phyloP scores from a whole-genome alignment of 805 yeast genomes.

The Pichia membranifaciens region DNA sequence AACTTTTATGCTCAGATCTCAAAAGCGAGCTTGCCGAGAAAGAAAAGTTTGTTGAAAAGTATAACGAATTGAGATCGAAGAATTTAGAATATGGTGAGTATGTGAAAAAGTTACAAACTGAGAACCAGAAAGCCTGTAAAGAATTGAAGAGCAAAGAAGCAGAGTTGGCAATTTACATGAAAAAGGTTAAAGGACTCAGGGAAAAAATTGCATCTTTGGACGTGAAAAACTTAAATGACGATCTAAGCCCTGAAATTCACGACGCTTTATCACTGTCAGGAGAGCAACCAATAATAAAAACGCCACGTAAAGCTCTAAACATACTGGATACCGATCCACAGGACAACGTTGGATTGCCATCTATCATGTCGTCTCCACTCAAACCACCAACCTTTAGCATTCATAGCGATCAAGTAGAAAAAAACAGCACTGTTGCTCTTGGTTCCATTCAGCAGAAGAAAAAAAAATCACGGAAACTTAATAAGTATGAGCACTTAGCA shows the following conservation, averaged over 20 bases:
- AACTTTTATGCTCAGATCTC: constrained; percentile 7
- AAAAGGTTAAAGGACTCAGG: background rate
- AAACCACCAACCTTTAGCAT: constrained; percentile 5
- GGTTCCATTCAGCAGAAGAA: constrained; percentile 2
- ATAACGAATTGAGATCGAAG: constrained; percentile 4
- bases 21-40: constrained; percentile 5
- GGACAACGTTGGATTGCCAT: constrained; percentile 11
- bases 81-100: background rate
- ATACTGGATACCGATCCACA: constrained; percentile 9
- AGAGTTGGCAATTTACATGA: background rate
- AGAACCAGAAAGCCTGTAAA: background rate
- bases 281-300: constrained; percentile 2
- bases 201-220: background rate
- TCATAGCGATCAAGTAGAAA: constrained; percentile 5
- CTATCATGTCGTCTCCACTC: constrained; percentile 11
- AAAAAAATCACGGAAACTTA: background rate
- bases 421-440: constrained; percentile 5
- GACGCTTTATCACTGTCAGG: background rate
- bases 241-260: background rate
- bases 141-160: background rate
- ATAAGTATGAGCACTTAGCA: background rate
- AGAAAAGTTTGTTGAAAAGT: constrained; percentile 2
- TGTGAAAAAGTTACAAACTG: background rate
- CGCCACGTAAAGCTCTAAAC: constrained; percentile 7
- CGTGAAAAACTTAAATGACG: background rate